Percentiles rank a stretch among this genome's conserved stretches.
phyloP scores from a whole-genome alignment of 2,329 filamentous ascomycete genomes.

The Aphanoascus verrucosus region DNA sequence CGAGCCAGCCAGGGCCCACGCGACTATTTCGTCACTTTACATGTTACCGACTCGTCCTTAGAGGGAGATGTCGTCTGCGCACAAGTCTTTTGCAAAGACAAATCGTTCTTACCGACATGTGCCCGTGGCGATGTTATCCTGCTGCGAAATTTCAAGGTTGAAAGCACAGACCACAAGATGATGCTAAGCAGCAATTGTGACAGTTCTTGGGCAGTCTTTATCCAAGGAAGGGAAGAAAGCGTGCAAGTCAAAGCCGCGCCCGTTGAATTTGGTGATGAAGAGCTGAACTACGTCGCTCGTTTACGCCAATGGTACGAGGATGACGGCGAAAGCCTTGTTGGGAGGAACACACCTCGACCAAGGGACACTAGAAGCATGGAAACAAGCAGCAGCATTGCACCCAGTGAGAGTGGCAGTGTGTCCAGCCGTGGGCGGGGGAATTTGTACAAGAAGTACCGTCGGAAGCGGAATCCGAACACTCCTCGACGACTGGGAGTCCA shows the following conservation, averaged over 20 bases:
- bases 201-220: conserved; percentile 41
- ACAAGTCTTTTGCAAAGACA: conserved; percentile 35
- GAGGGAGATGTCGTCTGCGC: conserved; percentile 29
- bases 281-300: conserved; percentile 26
- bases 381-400: conserved; percentile 24
- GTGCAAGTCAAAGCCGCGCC: conserved; percentile 29
- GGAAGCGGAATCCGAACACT: conserved; percentile 17
- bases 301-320: conserved; percentile 35
- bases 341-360: conserved; percentile 19
- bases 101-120: conserved; percentile 30
- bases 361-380: conserved; percentile 22
- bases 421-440: conserved; percentile 4
- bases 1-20: conserved; percentile 30
- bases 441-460: conserved; percentile 14
- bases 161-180: conserved; percentile 31
- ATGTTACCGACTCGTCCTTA: conserved; percentile 37
- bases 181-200: conserved; percentile 33
- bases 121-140: conserved; percentile 35
- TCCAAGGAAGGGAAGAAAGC: conserved; percentile 18
- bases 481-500: conserved; percentile 33
- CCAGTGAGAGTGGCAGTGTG: conserved; percentile 18
- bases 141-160: conserved; percentile 38
- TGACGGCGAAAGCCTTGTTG: conserved; percentile 27
- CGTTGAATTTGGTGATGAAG: conserved; percentile 32
- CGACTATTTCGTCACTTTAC: conserved; percentile 34